These are phyloP conservation scores for Aspergillus ochraceoroseus DNA, from an alignment of 2,329 filamentous ascomycete species.

Conservation along the genomic window DNA sequence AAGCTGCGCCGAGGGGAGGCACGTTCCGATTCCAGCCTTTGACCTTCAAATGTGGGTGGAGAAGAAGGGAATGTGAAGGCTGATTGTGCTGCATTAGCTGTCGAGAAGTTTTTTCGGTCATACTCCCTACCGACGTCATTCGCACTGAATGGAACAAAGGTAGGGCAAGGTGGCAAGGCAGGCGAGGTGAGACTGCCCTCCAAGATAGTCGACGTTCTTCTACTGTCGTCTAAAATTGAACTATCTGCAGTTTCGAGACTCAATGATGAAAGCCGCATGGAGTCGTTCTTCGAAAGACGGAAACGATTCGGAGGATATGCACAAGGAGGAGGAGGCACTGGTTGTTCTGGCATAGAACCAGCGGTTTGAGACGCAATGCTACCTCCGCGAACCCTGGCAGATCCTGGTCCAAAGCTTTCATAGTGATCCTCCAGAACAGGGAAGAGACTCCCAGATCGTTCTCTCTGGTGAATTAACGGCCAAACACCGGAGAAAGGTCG, in stretches of 20 bases:
- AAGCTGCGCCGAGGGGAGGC: conserved; percentile 34
- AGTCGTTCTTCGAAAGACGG: conserved; percentile 35
- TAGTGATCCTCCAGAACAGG: conserved; percentile 25
- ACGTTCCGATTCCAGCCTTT: conserved; percentile 22
- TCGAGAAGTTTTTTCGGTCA: conserved; percentile 29
- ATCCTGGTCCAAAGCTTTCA: conserved; percentile 23
- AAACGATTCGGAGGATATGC: conserved; percentile 32
- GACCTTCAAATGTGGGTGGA: conserved; percentile 23
- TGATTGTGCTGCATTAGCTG: conserved; percentile 18
- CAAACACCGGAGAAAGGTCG: conserved; percentile 30
- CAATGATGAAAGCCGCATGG: conserved; percentile 34
- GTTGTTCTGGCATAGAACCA: conserved; percentile 34
- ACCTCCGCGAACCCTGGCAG: conserved; percentile 26
- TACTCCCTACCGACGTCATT: conserved; percentile 34
- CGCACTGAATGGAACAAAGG: conserved; percentile 36
- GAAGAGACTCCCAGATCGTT: conserved; percentile 22
- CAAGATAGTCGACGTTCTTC: conserved; percentile 24
- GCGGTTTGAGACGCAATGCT: conserved; percentile 35
- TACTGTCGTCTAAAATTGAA: conserved; percentile 36
- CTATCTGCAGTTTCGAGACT: conserved; percentile 39
- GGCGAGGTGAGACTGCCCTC: conserved; percentile 32
- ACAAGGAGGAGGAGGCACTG: conserved; percentile 36
- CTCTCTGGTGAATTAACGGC: conserved; percentile 28
- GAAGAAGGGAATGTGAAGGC: conserved; percentile 28
- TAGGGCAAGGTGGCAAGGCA: conserved; percentile 32